Evolutionary conservation across 2,329 filamentous ascomycete genomes (phyloP).

Genomic region (Aureobasidium sp.): DNA sequence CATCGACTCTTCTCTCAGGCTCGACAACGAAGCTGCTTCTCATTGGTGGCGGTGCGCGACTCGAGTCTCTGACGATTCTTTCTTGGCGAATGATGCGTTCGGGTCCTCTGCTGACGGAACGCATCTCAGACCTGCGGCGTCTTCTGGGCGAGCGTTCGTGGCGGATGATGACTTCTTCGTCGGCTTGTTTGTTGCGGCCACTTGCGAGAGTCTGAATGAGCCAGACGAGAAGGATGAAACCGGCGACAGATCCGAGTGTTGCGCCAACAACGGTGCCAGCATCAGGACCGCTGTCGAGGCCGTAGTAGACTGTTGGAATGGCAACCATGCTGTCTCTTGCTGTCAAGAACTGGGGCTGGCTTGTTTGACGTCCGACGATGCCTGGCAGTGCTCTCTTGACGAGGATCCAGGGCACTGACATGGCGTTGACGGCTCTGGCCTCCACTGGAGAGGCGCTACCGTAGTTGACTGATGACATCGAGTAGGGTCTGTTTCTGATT

Average conservation of each 20-base stretch:
- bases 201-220: slow-evolving; percentile 39
- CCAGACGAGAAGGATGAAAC: slow-evolving; percentile 48
- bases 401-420: background rate
- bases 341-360: background rate
- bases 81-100: slow-evolving; percentile 30
- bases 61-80: slow-evolving; percentile 28
- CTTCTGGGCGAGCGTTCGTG: slow-evolving; percentile 23
- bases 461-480: background rate
- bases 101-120: slow-evolving; percentile 24
- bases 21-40: slow-evolving; percentile 36
- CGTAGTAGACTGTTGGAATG: slow-evolving; percentile 56
- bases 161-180: slow-evolving; percentile 28
- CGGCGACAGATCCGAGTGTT: slow-evolving; percentile 47
- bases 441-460: background rate
- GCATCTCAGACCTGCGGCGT: slow-evolving; percentile 29
- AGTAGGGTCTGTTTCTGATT: background rate
- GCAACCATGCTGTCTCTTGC: slow-evolving; percentile 31
- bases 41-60: slow-evolving; percentile 15
- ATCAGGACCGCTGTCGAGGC: slow-evolving; percentile 44
- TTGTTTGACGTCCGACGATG: slow-evolving; percentile 7
- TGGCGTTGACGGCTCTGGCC: background rate
- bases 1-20: slow-evolving; percentile 38
- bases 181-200: slow-evolving; percentile 22
- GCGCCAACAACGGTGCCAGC: slow-evolving; percentile 56
- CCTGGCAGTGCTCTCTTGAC: slow-evolving; percentile 3